Percentiles rank a stretch among this genome's conserved stretches.
Conservation (phyloP, 2,329 filamentous ascomycete genomes). For the Reticulascus tulasneorum region DNA sequence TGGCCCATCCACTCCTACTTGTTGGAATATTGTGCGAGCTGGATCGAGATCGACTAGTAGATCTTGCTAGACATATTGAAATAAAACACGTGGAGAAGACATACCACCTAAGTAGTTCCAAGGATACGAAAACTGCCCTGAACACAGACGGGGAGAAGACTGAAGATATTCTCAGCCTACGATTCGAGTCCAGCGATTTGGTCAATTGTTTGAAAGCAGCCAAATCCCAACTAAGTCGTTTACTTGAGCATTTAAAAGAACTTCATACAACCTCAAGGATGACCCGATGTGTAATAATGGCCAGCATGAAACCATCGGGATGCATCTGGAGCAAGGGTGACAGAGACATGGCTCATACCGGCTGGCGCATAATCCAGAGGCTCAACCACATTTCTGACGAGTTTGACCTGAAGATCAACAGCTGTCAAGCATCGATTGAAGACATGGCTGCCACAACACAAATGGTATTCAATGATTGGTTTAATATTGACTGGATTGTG, state of each 20-base stretch:
- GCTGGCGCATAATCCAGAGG: no score
- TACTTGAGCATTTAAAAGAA: neutral
- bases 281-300: neutral
- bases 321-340: neutral
- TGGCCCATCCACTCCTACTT: neutral
- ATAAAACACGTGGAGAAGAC: neutral
- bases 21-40: slow-evolving; percentile 3
- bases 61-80: neutral
- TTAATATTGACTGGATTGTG: neutral
- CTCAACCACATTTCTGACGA: slow-evolving; percentile 11
- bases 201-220: slow-evolving; percentile 2
- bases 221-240: slow-evolving; percentile 2
- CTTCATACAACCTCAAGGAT: neutral
- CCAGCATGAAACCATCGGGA: no score
- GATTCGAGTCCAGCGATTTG: neutral
- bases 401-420: slow-evolving; percentile 22
- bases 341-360: no score
- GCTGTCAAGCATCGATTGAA: slow-evolving; percentile 21
- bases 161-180: neutral
- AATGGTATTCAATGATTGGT: slow-evolving; percentile 12
- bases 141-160: neutral
- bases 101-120: neutral
- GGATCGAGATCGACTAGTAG: neutral
- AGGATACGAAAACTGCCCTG: neutral
- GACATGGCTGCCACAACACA: slow-evolving; percentile 22